Evolutionary conservation across 441 rosid genomes (phyloP), one percentile per base, ranked within the genome.

Genomic region (Breynia disticha): DNA sequence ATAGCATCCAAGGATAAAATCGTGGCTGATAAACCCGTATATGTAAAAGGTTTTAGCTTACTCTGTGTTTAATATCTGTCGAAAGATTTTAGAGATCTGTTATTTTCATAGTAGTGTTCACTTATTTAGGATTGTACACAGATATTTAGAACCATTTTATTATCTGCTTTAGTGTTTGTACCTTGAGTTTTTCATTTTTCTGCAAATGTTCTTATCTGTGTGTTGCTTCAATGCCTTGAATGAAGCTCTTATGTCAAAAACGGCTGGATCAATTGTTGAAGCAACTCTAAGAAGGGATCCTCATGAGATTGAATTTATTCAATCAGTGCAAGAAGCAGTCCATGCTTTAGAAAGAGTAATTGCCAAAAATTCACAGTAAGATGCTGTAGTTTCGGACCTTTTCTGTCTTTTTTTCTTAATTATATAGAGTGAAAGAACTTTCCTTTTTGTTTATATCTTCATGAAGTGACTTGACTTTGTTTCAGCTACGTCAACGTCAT

Each of bases 191-290:
- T 28, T 28, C 35, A 28, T 28, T 28, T 28, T 28, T 28, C 35
- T 2, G 1, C 35, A 28, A 28, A 28, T 28, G 8, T 28, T 9
- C 35, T 28, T 28, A 28, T 28, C 8, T 9, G 35, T 9, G 5
- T 28, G 35, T 4, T 28, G 35, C 35, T 28, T 28, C 35, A 28
- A 28, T 28, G 35, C 69, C 57, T 59, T 32, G 63, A 69, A 60
- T 83, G 85, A 83, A 94, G 99, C 99, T 69, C 81, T 94, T 59
- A 94, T 94, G 99, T 94, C 99, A 35, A 94, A 89, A 76, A 84
- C 89, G 22, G 99, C 99, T 72, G 99, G 99, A 66, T 84, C 99
- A 60, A 94, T 94, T 55, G 75, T 94, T 60, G 95, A 94, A 73
- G 82, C 89, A 59, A 90, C 84, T 32, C 71, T 87, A 54, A 89